Evolutionary conservation across 331 rosid species (phyloP).

Genomic region (Acacia concinna): DNA sequence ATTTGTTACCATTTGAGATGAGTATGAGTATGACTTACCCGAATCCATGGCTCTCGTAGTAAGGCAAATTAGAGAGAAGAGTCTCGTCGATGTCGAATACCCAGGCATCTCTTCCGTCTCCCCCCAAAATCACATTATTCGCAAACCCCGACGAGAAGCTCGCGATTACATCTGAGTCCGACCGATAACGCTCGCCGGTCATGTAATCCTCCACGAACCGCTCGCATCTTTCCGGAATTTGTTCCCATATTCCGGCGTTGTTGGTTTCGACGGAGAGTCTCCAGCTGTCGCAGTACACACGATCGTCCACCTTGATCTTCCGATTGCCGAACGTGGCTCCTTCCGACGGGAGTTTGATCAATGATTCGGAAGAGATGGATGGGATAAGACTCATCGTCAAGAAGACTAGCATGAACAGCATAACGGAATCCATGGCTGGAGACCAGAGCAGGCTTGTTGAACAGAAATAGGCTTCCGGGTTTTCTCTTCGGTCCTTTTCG

Average conservation of each 20-base stretch:
- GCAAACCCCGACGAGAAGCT: constrained; percentile 46
- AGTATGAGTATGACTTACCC: constrained; percentile 48
- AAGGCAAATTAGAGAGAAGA: constrained; percentile 68
- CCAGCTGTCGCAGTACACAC: constrained; percentile 75
- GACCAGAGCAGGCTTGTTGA: constrained; percentile 25
- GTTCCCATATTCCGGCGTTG: constrained; percentile 64
- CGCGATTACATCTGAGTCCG: constrained; percentile 47
- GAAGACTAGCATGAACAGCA: constrained; percentile 13
- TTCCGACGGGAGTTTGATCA: constrained; percentile 40
- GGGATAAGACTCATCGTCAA: constrained; percentile 19
- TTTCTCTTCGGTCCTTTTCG: not conserved
- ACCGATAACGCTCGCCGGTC: constrained; percentile 44
- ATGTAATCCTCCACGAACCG: constrained; percentile 58
- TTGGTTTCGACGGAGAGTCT: constrained; percentile 76
- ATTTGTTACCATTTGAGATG: too few species aligned
- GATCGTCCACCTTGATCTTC: constrained; percentile 24
- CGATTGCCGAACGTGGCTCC: constrained; percentile 17
- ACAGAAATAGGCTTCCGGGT: constrained; percentile 28
- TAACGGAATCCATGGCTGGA: constrained; percentile 52
- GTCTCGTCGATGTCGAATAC: constrained; percentile 92
- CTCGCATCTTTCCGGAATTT: constrained; percentile 51
- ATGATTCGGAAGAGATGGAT: constrained; percentile 26
- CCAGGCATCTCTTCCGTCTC: constrained; percentile 75
- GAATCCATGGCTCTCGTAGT: constrained; percentile 53
- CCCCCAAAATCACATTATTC: constrained; percentile 30